phyloP scores from a whole-genome alignment of 306 rosid genomes.

The Castanea sativa region DNA sequence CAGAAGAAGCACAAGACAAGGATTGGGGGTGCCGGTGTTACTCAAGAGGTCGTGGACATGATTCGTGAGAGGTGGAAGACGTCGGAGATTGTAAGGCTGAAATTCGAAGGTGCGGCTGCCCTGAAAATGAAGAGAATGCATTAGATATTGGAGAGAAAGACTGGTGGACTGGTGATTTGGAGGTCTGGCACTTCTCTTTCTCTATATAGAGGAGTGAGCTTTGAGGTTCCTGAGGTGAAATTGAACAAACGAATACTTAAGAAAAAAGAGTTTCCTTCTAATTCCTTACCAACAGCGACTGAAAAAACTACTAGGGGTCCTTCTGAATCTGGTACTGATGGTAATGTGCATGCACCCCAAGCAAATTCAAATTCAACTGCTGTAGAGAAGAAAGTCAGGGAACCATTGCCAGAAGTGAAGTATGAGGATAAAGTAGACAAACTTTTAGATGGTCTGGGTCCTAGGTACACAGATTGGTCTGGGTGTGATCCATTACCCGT shows the following conservation, averaged over 20 bases:
- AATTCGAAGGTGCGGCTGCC: constrained; percentile 86
- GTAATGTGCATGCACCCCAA: constrained; percentile 19
- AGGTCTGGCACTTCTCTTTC: constrained; percentile 95
- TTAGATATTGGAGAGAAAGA: constrained; percentile 86
- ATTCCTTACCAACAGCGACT: constrained; percentile 35
- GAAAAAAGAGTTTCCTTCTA: constrained; percentile 37
- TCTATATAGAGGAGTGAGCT: constrained; percentile 93
- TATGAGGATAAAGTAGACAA: constrained; percentile 82
- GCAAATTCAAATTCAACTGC: constrained; percentile 37
- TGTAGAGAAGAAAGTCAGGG: constrained; percentile 32
- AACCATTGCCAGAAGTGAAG: constrained; percentile 40
- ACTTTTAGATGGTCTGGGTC: constrained; percentile 76
- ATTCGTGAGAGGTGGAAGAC: constrained; percentile 88
- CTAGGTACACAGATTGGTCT: constrained; percentile 87
- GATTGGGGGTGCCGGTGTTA: constrained; percentile 79
- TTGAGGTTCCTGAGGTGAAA: constrained; percentile 63
- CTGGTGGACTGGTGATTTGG: constrained; percentile 98
- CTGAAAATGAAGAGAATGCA: constrained; percentile 97
- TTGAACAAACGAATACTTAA: constrained; percentile 49
- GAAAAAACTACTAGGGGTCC: constrained; percentile 21
- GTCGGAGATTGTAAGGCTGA: constrained; percentile 79
- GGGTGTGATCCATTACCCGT: constrained; percentile 89
- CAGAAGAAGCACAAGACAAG: constrained; percentile 96
- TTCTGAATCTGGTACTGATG: constrained; percentile 36
- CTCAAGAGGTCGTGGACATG: constrained; percentile 75